Base-by-base conservation (phyloP, 1,284 basidiomycete species). In the Cutaneotrichosporon mucoides region DNA sequence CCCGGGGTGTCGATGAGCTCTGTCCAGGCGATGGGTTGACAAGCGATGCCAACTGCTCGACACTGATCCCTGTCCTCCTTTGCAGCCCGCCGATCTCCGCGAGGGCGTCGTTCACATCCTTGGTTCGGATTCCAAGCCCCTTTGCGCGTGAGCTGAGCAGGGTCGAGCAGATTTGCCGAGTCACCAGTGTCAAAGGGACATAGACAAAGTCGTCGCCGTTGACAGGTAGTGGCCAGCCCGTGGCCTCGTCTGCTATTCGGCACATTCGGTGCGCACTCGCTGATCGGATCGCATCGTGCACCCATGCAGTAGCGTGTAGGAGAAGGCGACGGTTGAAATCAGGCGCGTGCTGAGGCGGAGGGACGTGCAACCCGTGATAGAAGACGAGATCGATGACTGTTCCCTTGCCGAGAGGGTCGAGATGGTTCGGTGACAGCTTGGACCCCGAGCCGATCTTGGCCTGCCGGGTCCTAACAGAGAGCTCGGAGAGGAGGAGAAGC, bases 361-460 rank as follows among this genome's bases (percentile, higher is more conserved):
- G 43, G n/a, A 60, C 41, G 13, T 60, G 44, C 11, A 60, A 38
- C 5, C 50, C 34, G 55, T 56, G 46, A 45, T 56, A 48, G 40
- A 60, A 42, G 1, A 49, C 36, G 6, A 60, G 34, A 45, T 60
- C 59, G 38, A 60, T 51, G 35, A 53, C 59, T 2, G 45, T 40
- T 15, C 59, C 59, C 35, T 60, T 60, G 24, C 59, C 59, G 11
- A 60, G 55, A 13, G 59, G 59, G 34, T 60, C 55, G n/a, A 60
- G 38, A 6, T 38, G 16, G 1, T 40, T 45, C 3, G 55, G 34
- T 4, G 51, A 49, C 48, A 24, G 36, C 24, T 36, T 35, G 6
- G 12, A 15, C 24, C 24, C 24, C 24, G 24, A 24, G 24, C 16
- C 49, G 37, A 33, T 34, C 24, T 13, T 40, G 10, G 37, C 12